Evolutionary conservation across 495 filamentous ascomycete genomes (phyloP), one percentile per base, ranked within the genome.

Genomic region (Delitschia confertaspora): DNA sequence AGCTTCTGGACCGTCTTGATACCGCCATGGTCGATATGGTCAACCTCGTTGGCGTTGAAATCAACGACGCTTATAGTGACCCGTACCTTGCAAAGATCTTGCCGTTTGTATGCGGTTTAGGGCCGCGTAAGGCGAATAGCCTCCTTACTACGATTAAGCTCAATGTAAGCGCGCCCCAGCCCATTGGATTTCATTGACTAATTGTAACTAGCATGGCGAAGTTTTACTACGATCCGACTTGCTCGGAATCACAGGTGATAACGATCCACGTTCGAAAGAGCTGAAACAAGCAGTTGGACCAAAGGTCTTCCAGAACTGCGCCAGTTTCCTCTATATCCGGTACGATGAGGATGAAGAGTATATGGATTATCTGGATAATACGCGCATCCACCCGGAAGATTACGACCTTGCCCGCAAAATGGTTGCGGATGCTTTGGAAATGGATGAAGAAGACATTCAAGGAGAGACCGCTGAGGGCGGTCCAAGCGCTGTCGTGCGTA

Each of bases 11-110:
- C 60, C 75, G 86, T 42, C 73, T 98, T 16, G 91, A 96, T 53
- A 91, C 84, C 1, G 85, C 88, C 14, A 80, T 98, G 74, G 88
- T 96, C 4, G 93, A 98, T 57, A 94, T 93, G 78, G 91, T 98
- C 53, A 98, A 98, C 60, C 73, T 98, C 7, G 83, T 85, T 41
- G 91, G 91, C 46, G 88, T 98, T 16, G 83, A 95, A 49, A 78
- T 96, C 56, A 94, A 95, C 55, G 88, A 94, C 39, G 88, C 91
- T 7, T 77, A 93, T 23, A 69, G 66, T 18, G 82, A 94, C 55
- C 57, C 72, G 1, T 82, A 87, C 55, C 81, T 80, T 3, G 87
- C 87, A 22, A 88, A 87, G 48, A 73, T 98, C 5, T 71, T 98
- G 8, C 91, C 86, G 7, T 96, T 88, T 56, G 76, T 98, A 18